Percentiles rank a stretch among this genome's conserved stretches.
phyloP scores from a whole-genome alignment of 352 stramenopile genomes.

The Pythium apleroticum region DNA sequence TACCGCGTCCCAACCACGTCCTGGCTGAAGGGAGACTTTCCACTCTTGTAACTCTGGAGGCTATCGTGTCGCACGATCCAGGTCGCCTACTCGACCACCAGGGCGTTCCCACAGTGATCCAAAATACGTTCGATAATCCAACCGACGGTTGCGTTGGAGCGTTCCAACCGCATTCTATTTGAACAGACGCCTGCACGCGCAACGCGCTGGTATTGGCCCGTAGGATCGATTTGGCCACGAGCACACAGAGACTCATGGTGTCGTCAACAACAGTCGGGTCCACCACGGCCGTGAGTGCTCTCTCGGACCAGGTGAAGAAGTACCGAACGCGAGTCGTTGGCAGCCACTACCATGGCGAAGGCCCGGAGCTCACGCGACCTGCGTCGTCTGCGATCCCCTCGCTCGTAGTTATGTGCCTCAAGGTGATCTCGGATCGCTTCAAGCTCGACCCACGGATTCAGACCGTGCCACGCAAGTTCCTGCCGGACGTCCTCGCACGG shows the following conservation, averaged over 20 bases:
- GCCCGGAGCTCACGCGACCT: conserved; percentile 13
- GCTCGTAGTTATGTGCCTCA: conserved; percentile 73
- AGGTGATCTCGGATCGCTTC: conserved; percentile 79
- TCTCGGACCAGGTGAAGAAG: conserved; percentile 83
- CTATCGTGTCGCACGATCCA: too few relatives aligned
- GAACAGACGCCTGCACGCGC: conserved; percentile 1
- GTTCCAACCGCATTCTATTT: neutral
- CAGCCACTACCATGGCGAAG: conserved; percentile 32
- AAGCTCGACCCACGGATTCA: conserved; percentile 61
- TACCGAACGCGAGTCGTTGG: conserved; percentile 66
- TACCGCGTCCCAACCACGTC: too few relatives aligned
- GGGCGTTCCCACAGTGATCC: neutral
- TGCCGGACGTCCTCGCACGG: conserved; percentile 77
- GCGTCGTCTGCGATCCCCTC: conserved; percentile 40
- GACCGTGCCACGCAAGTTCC: conserved; percentile 76
- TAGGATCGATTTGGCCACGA: neutral
- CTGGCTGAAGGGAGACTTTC: too few relatives aligned
- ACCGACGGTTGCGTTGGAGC: neutral
- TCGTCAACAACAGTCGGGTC: conserved; percentile 60
- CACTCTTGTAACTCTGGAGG: too few relatives aligned
- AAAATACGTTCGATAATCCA: conserved; percentile 1
- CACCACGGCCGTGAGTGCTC: conserved; percentile 62
- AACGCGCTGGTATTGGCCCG: neutral
- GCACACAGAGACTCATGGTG: conserved; percentile 37
- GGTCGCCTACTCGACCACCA: too few relatives aligned